Evolutionary conservation across 208 protist species (phyloP), one percentile per base, ranked within the genome.

Genomic region (Leishmania gerbilli): DNA sequence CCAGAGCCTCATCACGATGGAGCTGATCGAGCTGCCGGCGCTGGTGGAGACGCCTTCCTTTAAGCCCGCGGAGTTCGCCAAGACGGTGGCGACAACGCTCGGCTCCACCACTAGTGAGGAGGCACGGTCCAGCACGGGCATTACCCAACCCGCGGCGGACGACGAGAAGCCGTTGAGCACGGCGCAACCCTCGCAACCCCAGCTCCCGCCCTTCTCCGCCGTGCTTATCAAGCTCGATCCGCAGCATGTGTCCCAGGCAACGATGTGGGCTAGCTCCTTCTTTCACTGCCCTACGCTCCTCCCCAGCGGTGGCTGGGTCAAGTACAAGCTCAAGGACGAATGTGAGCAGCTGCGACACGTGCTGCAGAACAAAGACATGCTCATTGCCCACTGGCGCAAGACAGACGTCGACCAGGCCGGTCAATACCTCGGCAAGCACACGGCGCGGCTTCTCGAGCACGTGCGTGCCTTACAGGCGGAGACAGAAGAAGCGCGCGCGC

Each of bases 291-390:
- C 93, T 0, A 80, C 83, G 2, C 81, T 72, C 45, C 67, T 94
- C 0, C 77, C 77, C 6, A 82, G 72, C 0, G 89, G 89, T 6
- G 64, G 69, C n/a, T 96, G 93, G 91, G 80, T 95, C 24, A 92
- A 96, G 89, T 96, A 95, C 88, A 96, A 95, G 83, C 88, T 96
- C n/a, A 96, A 96, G 84, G 90, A 94, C 78, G 93, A 96, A 84
- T 90, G 84, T 67, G 90, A 94, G 65, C 80, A 93, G 53, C 87
- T 95, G 71, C 91, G 93, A 4, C 86, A 90, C 56, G 88, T 92
- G 5, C 86, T 96, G n/a, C 93, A 96, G 77, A 89, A 88, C 76
- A 96, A 94, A 75, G 93, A 96, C 80, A 89, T 83, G 71, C 86
- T 95, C 64, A 93, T 96, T 72, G 87, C 93, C 4, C 81, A 74